These are phyloP conservation scores for Bruguiera gymnorhiza DNA, from an alignment of 345 rosid genomes.

Conservation along the genomic window DNA sequence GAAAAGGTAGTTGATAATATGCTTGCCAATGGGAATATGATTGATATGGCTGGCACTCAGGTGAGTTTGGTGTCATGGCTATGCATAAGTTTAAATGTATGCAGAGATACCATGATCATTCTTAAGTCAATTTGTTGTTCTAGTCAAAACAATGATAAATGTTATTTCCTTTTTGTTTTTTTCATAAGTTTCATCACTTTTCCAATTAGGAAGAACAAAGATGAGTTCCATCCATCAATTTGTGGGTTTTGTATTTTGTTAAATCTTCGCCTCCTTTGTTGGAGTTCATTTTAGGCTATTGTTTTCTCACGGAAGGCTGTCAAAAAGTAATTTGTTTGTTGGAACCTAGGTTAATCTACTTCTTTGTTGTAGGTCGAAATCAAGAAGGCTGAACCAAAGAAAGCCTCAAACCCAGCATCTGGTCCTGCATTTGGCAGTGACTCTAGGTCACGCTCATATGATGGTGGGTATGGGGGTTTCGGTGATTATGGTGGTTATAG, in stretches of 20 bases:
- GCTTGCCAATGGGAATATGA: constrained; percentile 82
- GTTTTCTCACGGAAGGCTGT: constrained; percentile 32
- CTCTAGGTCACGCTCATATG: constrained; percentile 32
- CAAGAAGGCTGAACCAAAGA: constrained; percentile 99
- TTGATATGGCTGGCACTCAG: constrained; percentile 92
- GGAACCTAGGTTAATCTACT: constrained; percentile 84
- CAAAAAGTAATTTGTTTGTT: constrained; percentile 40
- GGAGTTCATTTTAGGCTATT: constrained; percentile 37
- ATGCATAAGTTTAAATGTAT: constrained; percentile 16
- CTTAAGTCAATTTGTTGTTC: constrained; percentile 31
- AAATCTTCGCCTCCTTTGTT: constrained; percentile 9
- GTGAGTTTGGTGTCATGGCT: constrained; percentile 40
- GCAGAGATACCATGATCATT: background rate
- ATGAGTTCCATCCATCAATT: background rate
- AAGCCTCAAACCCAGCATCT: constrained; percentile 85
- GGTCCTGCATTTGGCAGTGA: constrained; percentile 60
- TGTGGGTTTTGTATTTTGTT: background rate
- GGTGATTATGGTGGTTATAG: constrained; percentile 58
- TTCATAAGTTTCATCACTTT: background rate
- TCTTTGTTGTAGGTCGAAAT: constrained; percentile 99
- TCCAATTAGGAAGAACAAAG: background rate
- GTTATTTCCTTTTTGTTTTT: too few relatives aligned
- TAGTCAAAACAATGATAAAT: too few relatives aligned
- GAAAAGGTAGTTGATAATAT: constrained; percentile 82
- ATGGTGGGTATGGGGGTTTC: constrained; percentile 42